These are phyloP conservation scores for Pythium oligandrum DNA, from an alignment of 352 stramenopile genomes.

Conservation along the genomic window DNA sequence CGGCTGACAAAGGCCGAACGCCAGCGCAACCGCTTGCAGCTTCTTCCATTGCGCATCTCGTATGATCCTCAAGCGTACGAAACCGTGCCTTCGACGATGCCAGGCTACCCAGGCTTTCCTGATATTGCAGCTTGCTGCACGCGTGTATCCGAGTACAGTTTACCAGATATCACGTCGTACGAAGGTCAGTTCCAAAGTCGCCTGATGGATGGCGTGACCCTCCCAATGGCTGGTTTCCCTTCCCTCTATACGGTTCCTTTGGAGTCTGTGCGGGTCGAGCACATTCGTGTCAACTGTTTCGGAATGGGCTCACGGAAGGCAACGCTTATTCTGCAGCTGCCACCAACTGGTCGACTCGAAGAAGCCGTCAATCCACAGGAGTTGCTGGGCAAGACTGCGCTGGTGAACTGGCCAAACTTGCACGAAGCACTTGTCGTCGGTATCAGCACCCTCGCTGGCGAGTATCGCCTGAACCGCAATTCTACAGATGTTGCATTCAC, in stretches of 20 bases:
- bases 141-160: constrained; percentile 42
- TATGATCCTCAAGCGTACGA: constrained; percentile 76
- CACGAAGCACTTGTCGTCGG: constrained; percentile 92
- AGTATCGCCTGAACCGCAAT: constrained; percentile 43
- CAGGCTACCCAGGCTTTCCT: constrained; percentile 51
- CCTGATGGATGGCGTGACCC: constrained; percentile 62
- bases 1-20: constrained; percentile 89
- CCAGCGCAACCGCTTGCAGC: constrained; percentile 83
- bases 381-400: constrained; percentile 68
- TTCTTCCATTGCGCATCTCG: constrained; percentile 74
- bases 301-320: constrained; percentile 83
- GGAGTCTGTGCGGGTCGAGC: constrained; percentile 48
- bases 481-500: constrained; percentile 29
- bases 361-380: constrained; percentile 20
- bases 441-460: constrained; percentile 57
- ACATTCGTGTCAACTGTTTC: constrained; percentile 93
- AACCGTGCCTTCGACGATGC: constrained; percentile 62
- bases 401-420: constrained; percentile 98
- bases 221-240: constrained; percentile 74
- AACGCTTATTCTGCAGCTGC: constrained; percentile 66
- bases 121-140: constrained; percentile 68
- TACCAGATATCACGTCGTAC: constrained; percentile 39
- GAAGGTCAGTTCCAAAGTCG: constrained; percentile 67
- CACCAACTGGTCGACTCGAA: constrained; percentile 21
- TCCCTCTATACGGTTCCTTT: constrained; percentile 64